phyloP scores from a whole-genome alignment of 805 yeast genomes.

The Hanseniaspora mollemarum region DNA sequence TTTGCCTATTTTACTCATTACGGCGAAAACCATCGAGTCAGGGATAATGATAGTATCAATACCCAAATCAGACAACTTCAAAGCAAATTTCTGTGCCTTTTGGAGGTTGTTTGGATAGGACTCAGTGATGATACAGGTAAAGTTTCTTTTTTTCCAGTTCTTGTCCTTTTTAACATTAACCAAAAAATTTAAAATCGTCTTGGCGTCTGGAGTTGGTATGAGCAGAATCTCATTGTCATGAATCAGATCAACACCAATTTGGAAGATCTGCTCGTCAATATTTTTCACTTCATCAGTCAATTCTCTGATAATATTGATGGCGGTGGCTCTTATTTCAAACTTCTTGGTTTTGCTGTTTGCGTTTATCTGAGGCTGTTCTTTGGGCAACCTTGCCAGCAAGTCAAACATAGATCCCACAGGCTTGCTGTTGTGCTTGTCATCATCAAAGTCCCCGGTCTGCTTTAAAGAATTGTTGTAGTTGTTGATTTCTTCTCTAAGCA shows the following conservation, averaged over 20 bases:
- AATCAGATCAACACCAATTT: constrained; percentile 82
- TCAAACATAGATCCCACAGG: constrained; percentile 14
- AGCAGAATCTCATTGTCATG: constrained; percentile 76
- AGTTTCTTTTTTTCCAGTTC: constrained; percentile 51
- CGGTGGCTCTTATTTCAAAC: constrained; percentile 63
- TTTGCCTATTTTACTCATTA: constrained; percentile 94
- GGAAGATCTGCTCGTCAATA: constrained; percentile 81
- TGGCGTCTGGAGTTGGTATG: constrained; percentile 91
- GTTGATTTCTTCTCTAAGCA: constrained; percentile 69
- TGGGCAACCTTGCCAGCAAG: constrained; percentile 12
- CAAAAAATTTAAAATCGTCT: constrained; percentile 76
- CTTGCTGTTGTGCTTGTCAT: constrained; percentile 21
- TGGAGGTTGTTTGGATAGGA: constrained; percentile 80
- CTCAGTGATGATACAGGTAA: constrained; percentile 86
- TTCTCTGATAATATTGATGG: constrained; percentile 86
- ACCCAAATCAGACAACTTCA: constrained; percentile 66
- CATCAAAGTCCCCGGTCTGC: constrained; percentile 19
- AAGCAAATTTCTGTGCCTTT: constrained; percentile 68
- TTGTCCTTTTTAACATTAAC: constrained; percentile 60
- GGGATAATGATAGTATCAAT: constrained; percentile 87
- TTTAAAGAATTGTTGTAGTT: constrained; percentile 21
- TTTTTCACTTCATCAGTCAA: constrained; percentile 82
- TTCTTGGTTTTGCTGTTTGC: constrained; percentile 27
- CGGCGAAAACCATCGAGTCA: constrained; percentile 84
- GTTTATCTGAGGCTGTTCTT: constrained; percentile 23